Evolutionary conservation across 768 basidiomycete species (phyloP), one percentile per base, ranked within the genome.

Genomic region (Obba rivulosa): DNA sequence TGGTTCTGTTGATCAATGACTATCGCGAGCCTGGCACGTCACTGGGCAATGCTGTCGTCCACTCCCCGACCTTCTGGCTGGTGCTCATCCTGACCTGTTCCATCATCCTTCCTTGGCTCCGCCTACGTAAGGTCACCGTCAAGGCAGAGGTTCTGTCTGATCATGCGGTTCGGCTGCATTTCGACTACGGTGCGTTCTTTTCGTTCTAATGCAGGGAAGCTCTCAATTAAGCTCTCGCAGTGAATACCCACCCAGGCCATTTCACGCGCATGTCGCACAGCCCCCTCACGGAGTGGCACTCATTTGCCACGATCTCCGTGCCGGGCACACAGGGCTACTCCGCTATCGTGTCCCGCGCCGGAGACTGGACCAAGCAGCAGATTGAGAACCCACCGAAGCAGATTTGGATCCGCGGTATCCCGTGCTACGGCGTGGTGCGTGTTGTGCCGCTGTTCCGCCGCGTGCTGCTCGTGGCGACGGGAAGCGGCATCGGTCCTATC

Each of bases 361-460:
- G 78, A 21, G 78, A 80, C 58, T 80, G 78, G 78, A 80, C 78
- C 1, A 64, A 65, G 28, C 69, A 73, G 43, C 65, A 73, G 42
- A 79, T 80, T 43, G 61, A 52, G 17, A 68, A 76, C 38, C 77
- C 78, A 3, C 77, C 80, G 1, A 71, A 66, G 17, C 51, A 71
- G 43, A 57, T 81, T n/a, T 81, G 78, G 78, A 71, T 79, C 13
- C 74, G 79, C 34, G 78, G 78, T 7, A 65, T 76, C 28, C 76
- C 79, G 8, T 73, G 74, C 18, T 75, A 68, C 51, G 77, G 77
- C 31, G 75, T 79, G 21, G 61, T 80, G 41, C 69, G 74, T 38
- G 75, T 79, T 44, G 74, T 73, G 4, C 72, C 74, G 31, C 61
- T 78, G 43, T 79, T 81, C 66, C 71, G 72, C 21, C 69, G 77